A percentile compares a stretch with the other conserved stretches of the same genome.
Evolutionary conservation across 2,329 filamentous ascomycete species (phyloP).

Genomic region (Arthrobotrys sphaeroides): DNA sequence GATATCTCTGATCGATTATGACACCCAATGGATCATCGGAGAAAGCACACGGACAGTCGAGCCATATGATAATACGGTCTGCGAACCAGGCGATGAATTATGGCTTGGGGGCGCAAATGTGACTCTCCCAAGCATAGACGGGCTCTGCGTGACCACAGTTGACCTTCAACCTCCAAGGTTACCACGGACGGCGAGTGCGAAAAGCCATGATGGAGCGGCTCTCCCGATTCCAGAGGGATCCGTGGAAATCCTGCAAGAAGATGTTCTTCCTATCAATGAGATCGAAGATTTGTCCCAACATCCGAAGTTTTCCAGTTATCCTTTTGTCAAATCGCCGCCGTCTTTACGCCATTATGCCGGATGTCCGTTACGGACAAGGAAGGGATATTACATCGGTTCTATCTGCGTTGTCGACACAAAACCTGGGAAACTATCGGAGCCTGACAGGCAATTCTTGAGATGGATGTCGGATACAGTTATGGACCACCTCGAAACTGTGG

Average conservation of each 20-base stretch:
- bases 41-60: conserved; percentile 66
- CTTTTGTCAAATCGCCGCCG: conserved; percentile 55
- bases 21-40: conserved; percentile 66
- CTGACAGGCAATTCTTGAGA: conserved; percentile 40
- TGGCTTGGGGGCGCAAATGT: conserved; percentile 60
- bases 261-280: conserved; percentile 57
- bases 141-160: conserved; percentile 60
- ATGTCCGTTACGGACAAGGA: conserved; percentile 55
- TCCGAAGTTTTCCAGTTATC: conserved; percentile 35
- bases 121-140: conserved; percentile 58
- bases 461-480: conserved; percentile 57
- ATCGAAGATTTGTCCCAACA: conserved; percentile 56
- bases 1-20: conserved; percentile 65
- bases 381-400: conserved; percentile 57
- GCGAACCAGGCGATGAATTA: conserved; percentile 59
- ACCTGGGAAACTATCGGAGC: conserved; percentile 54
- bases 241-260: conserved; percentile 29
- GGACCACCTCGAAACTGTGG: conserved; percentile 56
- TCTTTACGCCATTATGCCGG: conserved; percentile 55
- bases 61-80: conserved; percentile 59
- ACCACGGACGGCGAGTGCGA: conserved; percentile 59
- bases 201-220: conserved; percentile 45
- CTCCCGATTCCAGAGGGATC: conserved; percentile 55
- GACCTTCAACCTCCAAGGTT: conserved; percentile 58
- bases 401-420: conserved; percentile 56